Conservation (phyloP, 352 stramenopile species). For the Pythium phragmiticola region DNA sequence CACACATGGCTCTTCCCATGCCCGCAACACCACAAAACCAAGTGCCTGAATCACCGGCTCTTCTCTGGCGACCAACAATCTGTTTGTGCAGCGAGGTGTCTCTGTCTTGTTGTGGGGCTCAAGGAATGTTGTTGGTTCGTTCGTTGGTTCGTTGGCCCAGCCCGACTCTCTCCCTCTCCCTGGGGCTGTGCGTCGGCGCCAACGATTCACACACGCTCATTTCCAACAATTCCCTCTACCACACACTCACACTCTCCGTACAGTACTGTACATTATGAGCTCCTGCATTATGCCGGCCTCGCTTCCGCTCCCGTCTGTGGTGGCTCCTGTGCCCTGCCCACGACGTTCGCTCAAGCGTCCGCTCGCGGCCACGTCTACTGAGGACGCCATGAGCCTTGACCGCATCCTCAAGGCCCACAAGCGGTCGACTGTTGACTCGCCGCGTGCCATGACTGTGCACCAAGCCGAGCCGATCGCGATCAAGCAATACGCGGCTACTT, state of each 20-base stretch:
- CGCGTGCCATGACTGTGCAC: conserved; percentile 24
- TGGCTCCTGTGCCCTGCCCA: conserved; percentile 27
- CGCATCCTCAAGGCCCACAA: conserved; percentile 67
- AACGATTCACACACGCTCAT: not conserved
- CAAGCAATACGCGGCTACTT: conserved; percentile 13
- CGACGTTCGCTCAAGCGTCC: conserved; percentile 54
- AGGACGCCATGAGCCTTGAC: conserved; percentile 49
- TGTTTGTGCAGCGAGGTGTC: conserved; percentile 13
- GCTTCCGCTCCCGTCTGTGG: conserved; percentile 25
- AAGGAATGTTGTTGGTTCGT: not conserved
- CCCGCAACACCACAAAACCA: conserved; percentile 9
- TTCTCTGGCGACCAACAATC: conserved; percentile 24
- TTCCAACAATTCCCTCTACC: not conserved
- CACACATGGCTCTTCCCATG: conserved; percentile 1
- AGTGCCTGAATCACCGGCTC: conserved; percentile 13
- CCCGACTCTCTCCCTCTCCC: conserved; percentile 7
- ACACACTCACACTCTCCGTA: not conserved
- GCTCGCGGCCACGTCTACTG: conserved; percentile 41
- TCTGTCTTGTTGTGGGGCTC: conserved; percentile 20
- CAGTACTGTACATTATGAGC: conserved; percentile 42
- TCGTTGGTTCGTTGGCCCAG: conserved; percentile 13
- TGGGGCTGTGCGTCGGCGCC: conserved; percentile 8
- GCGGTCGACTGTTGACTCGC: conserved; percentile 44
- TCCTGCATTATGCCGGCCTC: conserved; percentile 48
- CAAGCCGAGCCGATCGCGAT: not conserved